Base-by-base conservation (phyloP, 2,329 filamentous ascomycete genomes). In the Cladophialophora bantiana region DNA sequence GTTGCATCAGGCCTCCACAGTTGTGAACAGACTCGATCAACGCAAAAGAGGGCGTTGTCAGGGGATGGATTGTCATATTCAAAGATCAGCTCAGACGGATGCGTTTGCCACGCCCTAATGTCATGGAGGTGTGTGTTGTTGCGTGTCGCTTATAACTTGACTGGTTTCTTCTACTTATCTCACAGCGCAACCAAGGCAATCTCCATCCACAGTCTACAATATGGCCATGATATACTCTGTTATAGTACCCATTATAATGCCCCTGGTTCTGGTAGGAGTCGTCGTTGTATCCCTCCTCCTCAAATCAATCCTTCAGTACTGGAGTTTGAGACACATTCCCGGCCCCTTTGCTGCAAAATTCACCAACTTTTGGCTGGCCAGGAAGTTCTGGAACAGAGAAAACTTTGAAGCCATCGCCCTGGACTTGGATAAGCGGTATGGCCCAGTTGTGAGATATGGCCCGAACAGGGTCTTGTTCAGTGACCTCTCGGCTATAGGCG, bases 281-380 rank as follows among this genome's bases (percentile, higher is more conserved):
- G 52, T 31, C 12, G 9, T 53, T 15, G n/a, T 18, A 3, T 38
- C 48, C 34, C 35, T 65, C 45, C 9, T 56, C 35, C 13, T 60
- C n/a, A 34, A 36, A 38, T 35, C 53, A 7, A 35, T 65, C 13
- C 20, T 35, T 9, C 45, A 50, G 15, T 64, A 45, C 31, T 58
- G 60, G 50, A 34, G 53, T 15, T 42, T 68, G 12, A 56, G 62
- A 20, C 66, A 68, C 18, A 62, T 69, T 45, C 91, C 92, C 0
- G 91, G 91, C 0, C 91, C 89, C 0, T 82, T 88, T 66, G 73
- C 91, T 42, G 92, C 91, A 26, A 89, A 80, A 4, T 82, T 86
- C 61, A 90, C 89, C n/a, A 86, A 94, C 74, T 88, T 87, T 83
- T 94, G 91, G 90, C 84, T 91, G n/a, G 86, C 92, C 4, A 7